Evolutionary conservation across 768 basidiomycete genomes (phyloP), one percentile per base, ranked within the genome.

Genomic region (Lenzites betulinus): DNA sequence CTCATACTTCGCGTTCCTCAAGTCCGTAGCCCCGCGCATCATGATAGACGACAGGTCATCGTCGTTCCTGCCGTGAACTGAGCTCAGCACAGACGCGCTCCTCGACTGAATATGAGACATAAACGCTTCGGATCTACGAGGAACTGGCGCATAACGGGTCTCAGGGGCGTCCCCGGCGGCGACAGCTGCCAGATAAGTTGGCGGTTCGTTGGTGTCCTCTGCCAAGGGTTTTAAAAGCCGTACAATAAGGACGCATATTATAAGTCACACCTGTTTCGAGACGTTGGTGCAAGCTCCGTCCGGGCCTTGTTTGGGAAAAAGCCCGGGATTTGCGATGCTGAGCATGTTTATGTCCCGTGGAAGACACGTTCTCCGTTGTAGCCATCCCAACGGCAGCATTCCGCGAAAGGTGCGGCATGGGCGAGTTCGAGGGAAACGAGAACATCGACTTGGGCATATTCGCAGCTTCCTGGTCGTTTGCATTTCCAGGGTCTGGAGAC

Each of bases 21-120:
- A 43, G 42, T 71, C 66, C 1, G 64, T 67, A 12, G 69, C 69
- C 7, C 69, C 69, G 11, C 69, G 66, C 70, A 71, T 71, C 70
- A 71, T 69, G 46, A 70, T 60, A 7, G 66, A 56, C 0, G 70
- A 69, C n/a, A 71, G 61, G 50, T 71, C 70, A 46, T 71, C 70
- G 0, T 70, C 69, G 39, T 59, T 68, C 7, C 64, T 41, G 6
- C 52, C 66, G 12, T 48, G 48, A 3, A 43, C 39, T 0, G 66
- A 67, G 41, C 67, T 69, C 22, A 62, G 44, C 0, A 68, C 65
- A 8, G 70, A 71, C 1, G 60, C 67, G 23, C 70, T 71, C 49
- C 68, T 60, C 13, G 67, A 69, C 7, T 56, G 64, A 7, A 36
- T 36, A 9, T 46, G 38, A 18, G 42, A 42, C 3, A 42, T 12